A percentile compares a stretch with the other conserved stretches of the same genome.
Conservation (phyloP, 23 red algal species). For the Gracilaria domingensis region DNA sequence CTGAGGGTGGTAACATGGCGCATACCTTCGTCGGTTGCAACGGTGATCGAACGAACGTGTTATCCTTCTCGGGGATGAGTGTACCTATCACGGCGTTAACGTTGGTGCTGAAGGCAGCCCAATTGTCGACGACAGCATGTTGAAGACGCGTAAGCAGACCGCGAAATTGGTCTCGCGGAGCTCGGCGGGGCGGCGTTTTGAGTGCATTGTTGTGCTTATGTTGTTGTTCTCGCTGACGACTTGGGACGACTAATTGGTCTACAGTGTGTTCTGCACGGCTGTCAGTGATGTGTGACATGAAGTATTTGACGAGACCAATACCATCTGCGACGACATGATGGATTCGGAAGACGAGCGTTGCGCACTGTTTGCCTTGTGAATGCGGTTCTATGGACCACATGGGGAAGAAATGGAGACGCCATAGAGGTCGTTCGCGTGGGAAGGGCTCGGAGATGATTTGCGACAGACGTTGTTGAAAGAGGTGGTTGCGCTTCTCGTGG, state of each 20-base stretch:
- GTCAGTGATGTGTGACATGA: constrained; percentile 43
- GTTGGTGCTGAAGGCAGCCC: background rate
- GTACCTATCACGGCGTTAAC: constrained; percentile 14
- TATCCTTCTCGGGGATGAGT: constrained; percentile 21
- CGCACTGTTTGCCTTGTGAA: constrained; percentile 11
- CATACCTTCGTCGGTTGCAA: constrained; percentile 39
- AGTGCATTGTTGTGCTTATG: background rate
- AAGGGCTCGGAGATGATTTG: constrained; percentile 31
- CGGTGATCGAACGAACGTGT: constrained; percentile 20
- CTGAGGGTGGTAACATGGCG: constrained; percentile 42
- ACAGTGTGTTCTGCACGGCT: background rate
- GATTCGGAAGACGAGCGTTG: constrained; percentile 40
- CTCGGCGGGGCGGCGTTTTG: no score
- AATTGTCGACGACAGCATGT: background rate
- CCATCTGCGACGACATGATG: constrained; percentile 62
- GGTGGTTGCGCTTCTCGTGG: constrained; percentile 15
- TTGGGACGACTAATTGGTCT: background rate
- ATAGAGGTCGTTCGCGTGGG: constrained; percentile 24
- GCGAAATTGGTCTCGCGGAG: no score
- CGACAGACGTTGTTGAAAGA: constrained; percentile 24
- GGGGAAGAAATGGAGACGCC: constrained; percentile 42
- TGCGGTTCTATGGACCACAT: constrained; percentile 29
- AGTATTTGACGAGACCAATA: constrained; percentile 61
- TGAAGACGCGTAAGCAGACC: background rate
- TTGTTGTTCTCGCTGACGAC: background rate